Evolutionary conservation across 179 eudicot species (phyloP).

Genomic region (Beta lomatogona): DNA sequence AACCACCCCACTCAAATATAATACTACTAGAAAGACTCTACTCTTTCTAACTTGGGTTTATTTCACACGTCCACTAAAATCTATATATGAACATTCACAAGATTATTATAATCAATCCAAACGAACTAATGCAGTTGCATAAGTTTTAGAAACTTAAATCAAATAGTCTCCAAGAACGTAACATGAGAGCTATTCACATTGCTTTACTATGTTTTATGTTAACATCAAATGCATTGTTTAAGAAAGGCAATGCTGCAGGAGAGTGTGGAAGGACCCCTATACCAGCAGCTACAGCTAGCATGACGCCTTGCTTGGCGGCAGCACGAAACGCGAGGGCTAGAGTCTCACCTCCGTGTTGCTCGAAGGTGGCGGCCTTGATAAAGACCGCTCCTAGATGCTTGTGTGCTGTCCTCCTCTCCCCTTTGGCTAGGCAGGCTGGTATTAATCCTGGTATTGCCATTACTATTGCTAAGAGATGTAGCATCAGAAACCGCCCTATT

Average conservation of each 20-base stretch:
- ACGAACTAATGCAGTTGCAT: no score
- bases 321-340: conserved; percentile 35
- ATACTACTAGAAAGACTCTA: background rate
- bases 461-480: conserved; percentile 59
- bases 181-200: conserved; percentile 21
- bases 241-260: conserved; percentile 39
- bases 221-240: conserved; percentile 25
- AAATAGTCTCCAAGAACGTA: background rate
- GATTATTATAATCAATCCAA: no score
- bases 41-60: background rate
- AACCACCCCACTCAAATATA: conserved; percentile 31
- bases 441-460: conserved; percentile 56
- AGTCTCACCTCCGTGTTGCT: conserved; percentile 50
- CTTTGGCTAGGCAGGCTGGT: conserved; percentile 53
- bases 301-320: conserved; percentile 59
- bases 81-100: background rate
- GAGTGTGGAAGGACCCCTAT: conserved; percentile 59
- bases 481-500: conserved; percentile 49
- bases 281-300: conserved; percentile 44
- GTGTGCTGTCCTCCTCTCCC: conserved; percentile 56
- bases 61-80: background rate
- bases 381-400: conserved; percentile 54
- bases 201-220: conserved; percentile 28
- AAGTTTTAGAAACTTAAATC: background rate
- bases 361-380: conserved; percentile 49